Conservation (phyloP, 192 early-diverging fungal species). For the Dimargaris xerosporica region DNA sequence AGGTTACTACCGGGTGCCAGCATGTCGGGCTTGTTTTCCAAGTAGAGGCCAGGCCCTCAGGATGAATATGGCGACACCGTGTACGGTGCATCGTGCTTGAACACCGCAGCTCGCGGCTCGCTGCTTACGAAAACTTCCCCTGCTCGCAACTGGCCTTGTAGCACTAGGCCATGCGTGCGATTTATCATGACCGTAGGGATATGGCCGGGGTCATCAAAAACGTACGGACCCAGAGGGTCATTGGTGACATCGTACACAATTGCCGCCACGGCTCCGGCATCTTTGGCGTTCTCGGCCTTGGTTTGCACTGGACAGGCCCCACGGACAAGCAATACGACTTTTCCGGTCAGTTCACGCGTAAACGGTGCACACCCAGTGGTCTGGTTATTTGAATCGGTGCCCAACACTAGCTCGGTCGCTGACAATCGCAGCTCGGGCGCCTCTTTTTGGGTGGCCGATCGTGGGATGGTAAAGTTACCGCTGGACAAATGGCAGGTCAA, state of each 20-base stretch:
- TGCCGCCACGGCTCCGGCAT: constrained; percentile 43
- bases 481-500: constrained; percentile 15
- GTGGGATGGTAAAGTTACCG: constrained; percentile 1
- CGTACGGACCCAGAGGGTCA: background rate
- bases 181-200: constrained; percentile 23
- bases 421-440: constrained; percentile 7
- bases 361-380: constrained; percentile 41
- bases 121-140: constrained; percentile 25
- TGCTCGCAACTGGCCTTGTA: constrained; percentile 12
- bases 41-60: constrained; percentile 51
- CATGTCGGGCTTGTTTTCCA: constrained; percentile 47
- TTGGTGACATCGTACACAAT: constrained; percentile 42
- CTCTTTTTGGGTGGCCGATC: constrained; percentile 12
- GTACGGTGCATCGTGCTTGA: constrained; percentile 24
- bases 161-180: constrained; percentile 34
- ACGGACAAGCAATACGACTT: constrained; percentile 48
- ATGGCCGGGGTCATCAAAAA: constrained; percentile 10
- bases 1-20: constrained; percentile 45
- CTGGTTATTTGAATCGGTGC: constrained; percentile 25
- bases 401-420: constrained; percentile 23
- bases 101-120: constrained; percentile 27
- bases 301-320: constrained; percentile 49
- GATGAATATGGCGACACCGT: constrained; percentile 57
- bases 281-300: constrained; percentile 37
- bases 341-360: constrained; percentile 19